Base-by-base conservation (phyloP, 441 rosid genomes). In the Corymbia calophylla region DNA sequence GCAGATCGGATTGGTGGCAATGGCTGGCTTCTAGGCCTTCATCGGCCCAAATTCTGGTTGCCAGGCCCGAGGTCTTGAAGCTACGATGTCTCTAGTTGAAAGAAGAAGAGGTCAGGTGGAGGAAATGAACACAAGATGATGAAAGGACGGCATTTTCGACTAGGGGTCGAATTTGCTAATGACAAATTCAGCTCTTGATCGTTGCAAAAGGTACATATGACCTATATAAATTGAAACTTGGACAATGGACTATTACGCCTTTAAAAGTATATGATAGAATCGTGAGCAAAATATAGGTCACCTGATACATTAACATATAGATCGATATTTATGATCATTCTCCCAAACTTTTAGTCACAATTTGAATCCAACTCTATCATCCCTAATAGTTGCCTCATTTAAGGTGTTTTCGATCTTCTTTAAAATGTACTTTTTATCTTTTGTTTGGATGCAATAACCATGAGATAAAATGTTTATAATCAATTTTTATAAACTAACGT, bases 241-340 rank as follows among this genome's bases (percentile, higher is more conserved):
- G 66, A 60, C 66, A 27, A 60, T 60, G 31, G 31, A 29, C 31
- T 11, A 5, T 60, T 60, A 27, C 1, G 0, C 66, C 29, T 60
- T 29, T 60, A 60, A 60, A 60, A 60, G n/a, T 60, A 31, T 5
- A 60, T 2, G 31, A 60, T 27, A 15, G 29, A 27, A 60, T 6
- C 1, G 1, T 4, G 0, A 16, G 66, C 66, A 60, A 60, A 60
- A 60, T 27, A 27, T 1, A 6, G 5, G 12, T 60, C 66, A 5
- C 66, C n/a, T 1, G n/a, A 0, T 12, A 5, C 3, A 5, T 31
- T 27, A 60, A 60, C 66, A 60, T 27, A 16, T 60, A 27, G 17
- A 60, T 1, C 31, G 0, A 27, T 60, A 0, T 60, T 60, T 60
- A 60, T 15, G 66, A 60, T 60, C 66, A 60, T 60, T 15, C 8